Base-by-base conservation (phyloP, 805 yeast species). In the Pichia kluyveri region DNA sequence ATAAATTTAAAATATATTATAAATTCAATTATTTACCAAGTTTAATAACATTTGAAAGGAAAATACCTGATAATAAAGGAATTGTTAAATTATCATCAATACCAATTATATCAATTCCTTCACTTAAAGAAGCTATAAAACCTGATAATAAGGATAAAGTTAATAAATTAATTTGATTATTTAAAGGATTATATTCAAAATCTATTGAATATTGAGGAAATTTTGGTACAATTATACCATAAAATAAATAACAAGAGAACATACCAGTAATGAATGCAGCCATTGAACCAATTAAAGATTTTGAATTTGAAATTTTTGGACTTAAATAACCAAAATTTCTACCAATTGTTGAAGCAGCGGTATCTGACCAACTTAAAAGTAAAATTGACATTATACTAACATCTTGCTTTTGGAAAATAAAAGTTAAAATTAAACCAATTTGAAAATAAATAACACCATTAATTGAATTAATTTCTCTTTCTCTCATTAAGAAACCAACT, bases 301-400 rank as follows among this genome's bases (percentile, higher is more conserved):
- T 93, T 52, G 79, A 78, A 52, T 76, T 71, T 8, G 83, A 74
- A 19, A 91, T 65, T 59, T 83, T 80, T 39, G 95, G 95, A 8
- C 96, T 87, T 54, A 83, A 73, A 58, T 84, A 76, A 9, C 98
- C 98, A 63, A 69, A 91, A 47, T 76, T 77, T 55, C 99, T 75
- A 38, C 99, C 99, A 60, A 90, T 68, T 0, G 96, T 87, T 4
- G 96, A 87, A 2, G 99, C 99, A 2, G 97, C 91, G 10, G 98
- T 88, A 61, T 93, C 99, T 6, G 96, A 89, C 98, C 98, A 93
- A 60, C 96, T 86, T 53, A 93, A 75, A 44, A 91, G 70, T 54
- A 89, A 71, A 4, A 89, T 80, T 23, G 95, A 73, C 69, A 88
- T 73, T 28, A 90, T 70, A 0, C 83, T 72, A 43, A 93, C 81